Conservation (phyloP, 306 rosid species). For the Cicer pinnatifidum region DNA sequence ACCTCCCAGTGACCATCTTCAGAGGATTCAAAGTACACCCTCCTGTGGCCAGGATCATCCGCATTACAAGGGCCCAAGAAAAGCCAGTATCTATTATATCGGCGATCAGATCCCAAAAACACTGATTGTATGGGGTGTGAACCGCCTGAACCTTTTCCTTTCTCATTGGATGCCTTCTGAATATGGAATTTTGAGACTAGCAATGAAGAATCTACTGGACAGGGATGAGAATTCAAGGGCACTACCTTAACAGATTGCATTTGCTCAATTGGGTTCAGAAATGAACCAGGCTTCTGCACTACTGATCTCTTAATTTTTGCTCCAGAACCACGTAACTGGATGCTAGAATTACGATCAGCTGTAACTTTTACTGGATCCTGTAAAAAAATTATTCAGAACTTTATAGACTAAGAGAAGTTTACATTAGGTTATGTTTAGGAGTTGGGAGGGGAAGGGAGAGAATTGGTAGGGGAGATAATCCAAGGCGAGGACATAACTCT, state of each 20-base stretch:
- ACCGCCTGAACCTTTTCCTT: slow-evolving; percentile 46
- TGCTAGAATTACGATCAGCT: slow-evolving; percentile 60
- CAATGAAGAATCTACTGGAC: slow-evolving; percentile 71
- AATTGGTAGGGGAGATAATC: slow-evolving; percentile 10
- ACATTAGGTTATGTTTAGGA: slow-evolving; percentile 1
- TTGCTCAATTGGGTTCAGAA: slow-evolving; percentile 54
- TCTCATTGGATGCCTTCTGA: slow-evolving; percentile 44
- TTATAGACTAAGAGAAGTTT: slow-evolving; percentile 24
- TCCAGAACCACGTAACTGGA: slow-evolving; percentile 71
- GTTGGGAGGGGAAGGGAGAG: slow-evolving; percentile 21
- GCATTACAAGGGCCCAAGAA: slow-evolving; percentile 90
- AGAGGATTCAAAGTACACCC: slow-evolving; percentile 96
- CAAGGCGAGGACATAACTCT: slow-evolving; percentile 8
- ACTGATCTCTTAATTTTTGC: slow-evolving; percentile 85
- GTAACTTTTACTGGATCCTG: slow-evolving; percentile 59
- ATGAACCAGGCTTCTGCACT: slow-evolving; percentile 54
- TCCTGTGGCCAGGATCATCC: slow-evolving; percentile 90
- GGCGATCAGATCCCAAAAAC: slow-evolving; percentile 96
- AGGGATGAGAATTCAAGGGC: slow-evolving; percentile 50
- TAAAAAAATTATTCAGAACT: slow-evolving; percentile 30
- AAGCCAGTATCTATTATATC: slow-evolving; percentile 97
- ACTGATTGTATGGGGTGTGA: slow-evolving; percentile 88
- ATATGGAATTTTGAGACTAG: slow-evolving; percentile 51
- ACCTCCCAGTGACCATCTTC: slow-evolving; percentile 99
- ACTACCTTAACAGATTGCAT: slow-evolving; percentile 52